These are phyloP conservation scores for Mycena leptocephala DNA, from an alignment of 768 basidiomycete genomes.

Conservation along the genomic window DNA sequence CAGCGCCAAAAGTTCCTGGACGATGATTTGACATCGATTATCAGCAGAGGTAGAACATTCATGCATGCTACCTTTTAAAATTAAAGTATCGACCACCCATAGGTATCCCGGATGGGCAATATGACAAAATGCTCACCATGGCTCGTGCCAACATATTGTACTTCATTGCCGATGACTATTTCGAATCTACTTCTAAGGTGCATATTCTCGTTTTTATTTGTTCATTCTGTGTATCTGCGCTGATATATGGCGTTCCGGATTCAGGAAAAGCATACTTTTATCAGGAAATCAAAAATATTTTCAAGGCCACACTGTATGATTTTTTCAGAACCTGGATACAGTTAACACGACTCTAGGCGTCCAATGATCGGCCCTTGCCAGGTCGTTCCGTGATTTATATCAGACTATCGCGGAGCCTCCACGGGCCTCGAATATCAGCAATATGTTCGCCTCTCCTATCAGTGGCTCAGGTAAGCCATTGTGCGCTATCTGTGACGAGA, in stretches of 20 bases:
- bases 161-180: no score
- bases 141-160: no score
- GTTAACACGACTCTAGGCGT: neutral
- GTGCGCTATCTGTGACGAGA: neutral
- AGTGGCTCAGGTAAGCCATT: no score
- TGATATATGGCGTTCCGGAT: no score
- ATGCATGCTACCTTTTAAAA: neutral
- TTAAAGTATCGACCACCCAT: neutral
- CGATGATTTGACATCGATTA: no score
- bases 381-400: neutral
- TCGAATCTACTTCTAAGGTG: no score
- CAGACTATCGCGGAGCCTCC: neutral
- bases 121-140: no score
- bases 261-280: neutral
- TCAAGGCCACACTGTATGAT: neutral
- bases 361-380: neutral
- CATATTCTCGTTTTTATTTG: neutral
- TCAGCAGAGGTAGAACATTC: neutral
- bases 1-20: no score
- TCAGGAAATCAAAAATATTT: neutral
- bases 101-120: no score
- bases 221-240: no score
- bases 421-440: no score
- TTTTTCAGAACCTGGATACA: neutral
- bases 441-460: no score